Base-by-base conservation (phyloP, 2,329 filamentous ascomycete species). In the Ceratocystis cubensis region DNA sequence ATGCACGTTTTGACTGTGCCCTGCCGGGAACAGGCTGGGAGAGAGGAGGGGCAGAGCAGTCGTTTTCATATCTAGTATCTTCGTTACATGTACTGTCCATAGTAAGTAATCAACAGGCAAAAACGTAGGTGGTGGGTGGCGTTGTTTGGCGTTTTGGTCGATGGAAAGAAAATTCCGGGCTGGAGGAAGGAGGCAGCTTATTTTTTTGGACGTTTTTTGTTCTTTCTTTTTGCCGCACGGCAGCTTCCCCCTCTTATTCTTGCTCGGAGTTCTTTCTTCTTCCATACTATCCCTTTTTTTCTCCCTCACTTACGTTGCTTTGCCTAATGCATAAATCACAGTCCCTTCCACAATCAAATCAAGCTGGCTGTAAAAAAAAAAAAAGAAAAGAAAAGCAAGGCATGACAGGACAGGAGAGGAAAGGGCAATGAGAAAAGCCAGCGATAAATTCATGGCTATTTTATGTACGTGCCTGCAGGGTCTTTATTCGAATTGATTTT, bases 311-410 rank as follows among this genome's bases (percentile, higher is more conserved):
- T 41, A 13, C 37, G 37, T 41, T 41, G 37, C 37, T 44, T 63
- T 37, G 61, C 30, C 61, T 63, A 33, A 33, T 48, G 61, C 61
- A 48, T 63, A 46, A 63, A 63, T 46, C 44, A 48, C n/a, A 28
- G 17, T 20, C 61, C 61, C 33, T 63, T 63, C 61, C 37, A 33
- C 56, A 59, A 59, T 17, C 56, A 59, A 59, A 59, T 17, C 28
- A 59, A 30, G 28, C 56, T 37, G 28, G 5, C 56, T 8, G 4
- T 17, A 15, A 13, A 56, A 28, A 25, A 10, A 22, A 22, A 22
- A 22, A 22, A 22, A 22, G 22, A 25, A 25, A n/a, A 59, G 22
- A 59, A 33, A 33, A 30, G n/a, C 15, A 59, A 37, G 30, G 28
- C 56, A 37, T n/a, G 15, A 59, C 15, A 59, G 33, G 56, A 59